Evolutionary conservation across 257 asterid species (phyloP).

Genomic region (Scutellaria barbata): DNA sequence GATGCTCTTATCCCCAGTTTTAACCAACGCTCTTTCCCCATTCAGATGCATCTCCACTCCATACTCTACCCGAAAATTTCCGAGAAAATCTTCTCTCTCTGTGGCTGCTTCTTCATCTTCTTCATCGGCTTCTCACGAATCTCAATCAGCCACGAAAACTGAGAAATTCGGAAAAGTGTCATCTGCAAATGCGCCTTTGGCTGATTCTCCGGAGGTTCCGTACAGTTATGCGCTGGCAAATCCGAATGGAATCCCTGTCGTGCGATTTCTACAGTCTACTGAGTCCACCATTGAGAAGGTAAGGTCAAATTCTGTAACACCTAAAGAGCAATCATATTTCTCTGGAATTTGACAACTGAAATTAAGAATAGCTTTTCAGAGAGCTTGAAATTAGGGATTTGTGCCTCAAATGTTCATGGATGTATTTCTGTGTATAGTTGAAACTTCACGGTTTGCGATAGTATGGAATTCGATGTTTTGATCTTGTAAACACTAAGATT

Average conservation of each 20-base stretch:
- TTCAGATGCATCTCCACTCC: conserved; percentile 37
- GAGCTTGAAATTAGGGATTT: neutral
- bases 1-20: conserved; percentile 40
- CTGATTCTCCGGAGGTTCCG: conserved; percentile 45
- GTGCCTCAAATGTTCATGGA: no score
- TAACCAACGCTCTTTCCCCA: conserved; percentile 42
- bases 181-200: conserved; percentile 38
- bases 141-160: conserved; percentile 47
- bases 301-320: neutral
- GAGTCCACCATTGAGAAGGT: conserved; percentile 82
- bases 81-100: conserved; percentile 36
- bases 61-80: conserved; percentile 19
- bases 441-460: neutral
- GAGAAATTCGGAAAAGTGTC: conserved; percentile 39
- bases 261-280: conserved; percentile 54
- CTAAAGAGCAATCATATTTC: neutral
- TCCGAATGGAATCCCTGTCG: conserved; percentile 58
- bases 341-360: neutral
- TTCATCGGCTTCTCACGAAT: conserved; percentile 51
- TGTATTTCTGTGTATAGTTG: no score
- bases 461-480: neutral
- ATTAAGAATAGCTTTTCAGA: neutral
- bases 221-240: conserved; percentile 45
- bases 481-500: neutral
- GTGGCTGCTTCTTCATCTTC: conserved; percentile 54